Base-by-base conservation (phyloP, 805 yeast species). In the Ogataea pignaliae region DNA sequence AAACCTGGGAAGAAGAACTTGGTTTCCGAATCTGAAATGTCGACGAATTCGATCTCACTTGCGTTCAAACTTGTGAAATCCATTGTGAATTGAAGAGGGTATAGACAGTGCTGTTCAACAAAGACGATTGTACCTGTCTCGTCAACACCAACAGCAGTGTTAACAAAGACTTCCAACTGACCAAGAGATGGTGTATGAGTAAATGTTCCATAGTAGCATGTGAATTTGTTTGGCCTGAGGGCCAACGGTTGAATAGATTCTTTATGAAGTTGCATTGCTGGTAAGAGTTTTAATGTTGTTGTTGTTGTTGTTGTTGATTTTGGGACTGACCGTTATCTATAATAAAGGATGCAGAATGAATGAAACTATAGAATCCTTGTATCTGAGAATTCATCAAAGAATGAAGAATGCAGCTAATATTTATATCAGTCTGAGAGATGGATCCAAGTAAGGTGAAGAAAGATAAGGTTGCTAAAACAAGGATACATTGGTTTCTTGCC, bases 1-100 rank as follows among this genome's bases (percentile, higher is more conserved):
- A 86, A 86, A 0, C 95, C 95, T 0, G 95, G 95, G 56, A 88
- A 80, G 56, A 84, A 79, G 61, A 91, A 91, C 40, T 64, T 62
- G 50, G 68, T 61, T 17, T 69, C 69, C 13, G 69, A 63, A 8
- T 53, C 46, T 0, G 74, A 57, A 14, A 56, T 40, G 44, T 69
- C 69, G 8, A 70, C 59, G 2, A 75, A 44, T 1, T 47, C 46
- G 1, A 65, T 46, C 3, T 64, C 57, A 39, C 64, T 67, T 12
- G 26, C 10, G 2, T 36, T 9, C 9, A 58, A 35, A 0, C 40
- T 40, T 6, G 57, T 52, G 18, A 47, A 31, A 5, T 37, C 33
- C 13, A 48, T 9, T 1, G 57, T 32, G 37, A 36, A 45, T 7
- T 41, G 36, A 7, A 45, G 14, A 1, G 63, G 51, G 14, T 48